These are phyloP conservation scores for Elsinoe perseae DNA, from an alignment of 2,329 filamentous ascomycete genomes.

Conservation along the genomic window DNA sequence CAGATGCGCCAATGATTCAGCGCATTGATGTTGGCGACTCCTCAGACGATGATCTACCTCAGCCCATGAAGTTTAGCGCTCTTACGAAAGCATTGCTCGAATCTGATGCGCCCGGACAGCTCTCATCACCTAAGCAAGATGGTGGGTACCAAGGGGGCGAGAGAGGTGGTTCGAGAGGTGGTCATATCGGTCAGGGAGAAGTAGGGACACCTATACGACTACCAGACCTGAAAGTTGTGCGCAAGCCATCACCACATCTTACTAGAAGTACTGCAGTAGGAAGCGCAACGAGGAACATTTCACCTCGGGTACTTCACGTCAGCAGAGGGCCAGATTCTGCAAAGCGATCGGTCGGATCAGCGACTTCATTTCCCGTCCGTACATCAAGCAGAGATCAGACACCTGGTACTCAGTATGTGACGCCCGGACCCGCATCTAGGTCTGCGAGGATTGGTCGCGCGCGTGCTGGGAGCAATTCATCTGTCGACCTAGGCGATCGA, in stretches of 20 bases:
- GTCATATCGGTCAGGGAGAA: conserved; percentile 24
- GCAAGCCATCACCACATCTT: conserved; percentile 27
- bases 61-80: conserved; percentile 85
- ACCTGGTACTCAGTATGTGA: conserved; percentile 30
- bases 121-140: conserved; percentile 44
- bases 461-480: conserved; percentile 29
- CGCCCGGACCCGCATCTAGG: conserved; percentile 31
- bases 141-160: conserved; percentile 25
- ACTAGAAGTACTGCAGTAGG: conserved; percentile 19
- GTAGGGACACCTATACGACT: conserved; percentile 31
- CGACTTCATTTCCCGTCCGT: conserved; percentile 28
- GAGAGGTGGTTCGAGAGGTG: conserved; percentile 25
- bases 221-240: conserved; percentile 30
- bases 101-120: conserved; percentile 51
- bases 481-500: conserved; percentile 26
- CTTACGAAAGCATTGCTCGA: conserved; percentile 77
- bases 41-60: conserved; percentile 87
- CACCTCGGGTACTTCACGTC: conserved; percentile 31
- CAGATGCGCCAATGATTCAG: conserved; percentile 40
- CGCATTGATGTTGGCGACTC: conserved; percentile 63
- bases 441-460: conserved; percentile 25
- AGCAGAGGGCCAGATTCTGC: conserved; percentile 27
- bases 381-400: conserved; percentile 27
- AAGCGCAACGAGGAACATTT: conserved; percentile 25
- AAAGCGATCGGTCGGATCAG: conserved; percentile 28